Base-by-base conservation (phyloP, 2,329 filamentous ascomycete genomes). In the Fonsecaea monophora region DNA sequence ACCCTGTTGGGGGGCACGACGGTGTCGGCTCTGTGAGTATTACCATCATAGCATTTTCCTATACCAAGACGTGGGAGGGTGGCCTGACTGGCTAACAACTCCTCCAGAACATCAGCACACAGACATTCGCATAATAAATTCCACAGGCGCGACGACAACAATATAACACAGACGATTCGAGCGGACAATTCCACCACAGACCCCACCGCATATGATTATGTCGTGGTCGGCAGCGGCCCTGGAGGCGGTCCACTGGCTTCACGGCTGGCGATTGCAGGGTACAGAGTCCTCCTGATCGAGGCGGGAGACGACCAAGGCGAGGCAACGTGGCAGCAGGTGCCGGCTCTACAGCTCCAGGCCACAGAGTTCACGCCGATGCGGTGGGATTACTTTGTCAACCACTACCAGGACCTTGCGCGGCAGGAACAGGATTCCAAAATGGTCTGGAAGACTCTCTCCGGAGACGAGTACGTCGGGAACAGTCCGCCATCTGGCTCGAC, bases 401-500 rank as follows among this genome's bases (percentile, higher is more conserved):
- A 78, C 69, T 77, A 77, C 58, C 65, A 62, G 40, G 72, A 79
- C 62, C 73, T 74, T 8, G 65, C 73, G n/a, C 68, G 71, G 12
- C 73, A 77, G 62, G 70, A 68, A 12, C 68, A 72, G 30, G 75
- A 78, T 68, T 76, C 75, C 54, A 78, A 81, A 62, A 76, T 80
- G 54, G 78, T 81, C 9, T 79, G 73, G 74, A 77, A 71, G 76
- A 82, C 75, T 0, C 78, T 82, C 0, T 76, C 83, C 55, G 85
- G 85, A 13, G 74, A 76, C 1, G 75, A 82, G 35, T 88, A 88
- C 72, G 84, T 82, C 15, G 86, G 87, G 13, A 75, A 82, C 6
- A 77, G 80, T 64, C 85, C 85, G 1, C 87, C 87, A 0, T 76
- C 77, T 5, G 85, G 83, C 12, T 84, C 86, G 0, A 80, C 73